Base-by-base conservation (phyloP, 2,329 filamentous ascomycete species). In the Colletotrichum somersetense region DNA sequence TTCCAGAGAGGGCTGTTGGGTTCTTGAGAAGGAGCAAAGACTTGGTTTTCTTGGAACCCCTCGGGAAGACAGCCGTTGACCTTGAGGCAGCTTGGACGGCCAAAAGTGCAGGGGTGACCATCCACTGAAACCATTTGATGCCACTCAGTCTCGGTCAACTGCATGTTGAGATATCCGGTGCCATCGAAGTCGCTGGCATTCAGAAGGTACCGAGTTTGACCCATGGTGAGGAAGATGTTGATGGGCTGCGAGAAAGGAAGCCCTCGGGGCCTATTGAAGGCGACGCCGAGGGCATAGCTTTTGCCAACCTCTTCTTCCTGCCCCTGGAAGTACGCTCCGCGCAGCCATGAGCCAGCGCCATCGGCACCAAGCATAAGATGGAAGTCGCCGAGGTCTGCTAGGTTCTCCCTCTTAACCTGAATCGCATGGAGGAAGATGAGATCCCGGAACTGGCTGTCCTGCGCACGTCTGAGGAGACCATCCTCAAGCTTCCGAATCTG, bases 401-500 rank as follows among this genome's bases (percentile, higher is more conserved):
- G 66, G 23, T 77, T 75, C 48, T 80, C 78, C 35, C 77, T 69
- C 1, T 74, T 79, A 1, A 80, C 75, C 1, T 76, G 78, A 33
- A 78, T 75, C 33, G 78, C 77, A 40, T 81, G 78, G 12, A 81
- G 57, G 62, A 80, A 75, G n/a, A 81, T 80, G 10, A 79, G 61
- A 0, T 76, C 78, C 2, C 75, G 70, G 61, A 81, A 81, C 62
- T 79, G 75, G 5, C 75, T 72, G 11, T 77, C 77, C 71, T 81
- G 80, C 33, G 77, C 79, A 8, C 79, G 77, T 53, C 75, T 75
- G 18, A 81, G 77, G 26, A 81, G 76, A 10, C 79, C 74, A 38
- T 81, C 79, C 57, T 81, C 80, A 14, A 81, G 79, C 74, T 81
- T 81, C 53, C 80, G 79, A 62, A 82, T 81, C 72, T 81, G 79